Evolutionary conservation across 2,329 filamentous ascomycete genomes (phyloP).

Genomic region (Hypoxylon sp.): DNA sequence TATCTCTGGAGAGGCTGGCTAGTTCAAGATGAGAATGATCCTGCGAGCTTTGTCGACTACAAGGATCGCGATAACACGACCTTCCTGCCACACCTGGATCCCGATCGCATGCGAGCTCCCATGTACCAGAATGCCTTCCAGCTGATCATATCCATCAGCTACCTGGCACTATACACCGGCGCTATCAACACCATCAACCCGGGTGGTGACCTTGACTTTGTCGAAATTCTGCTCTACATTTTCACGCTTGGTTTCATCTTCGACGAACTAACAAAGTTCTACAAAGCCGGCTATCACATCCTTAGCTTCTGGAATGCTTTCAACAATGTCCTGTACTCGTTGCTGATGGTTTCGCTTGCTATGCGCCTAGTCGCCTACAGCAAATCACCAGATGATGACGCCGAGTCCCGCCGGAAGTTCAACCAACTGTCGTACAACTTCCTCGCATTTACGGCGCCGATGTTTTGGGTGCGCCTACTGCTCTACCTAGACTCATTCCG

Average conservation of each 20-base stretch:
- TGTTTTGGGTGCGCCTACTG: constrained; percentile 96
- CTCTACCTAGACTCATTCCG: constrained; percentile 93
- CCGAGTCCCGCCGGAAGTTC: constrained; percentile 69
- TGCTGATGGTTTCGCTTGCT: constrained; percentile 83
- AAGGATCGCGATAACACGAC: constrained; percentile 81
- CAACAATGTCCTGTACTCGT: constrained; percentile 83
- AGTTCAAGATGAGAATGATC: constrained; percentile 93
- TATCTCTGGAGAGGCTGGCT: constrained; percentile 97
- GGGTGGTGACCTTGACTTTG: constrained; percentile 82
- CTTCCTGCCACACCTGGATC: constrained; percentile 88
- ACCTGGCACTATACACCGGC: constrained; percentile 85
- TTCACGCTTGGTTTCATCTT: constrained; percentile 93
- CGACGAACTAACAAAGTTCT: constrained; percentile 89
- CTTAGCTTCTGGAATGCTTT: constrained; percentile 98
- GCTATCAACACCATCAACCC: constrained; percentile 96
- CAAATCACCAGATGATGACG: constrained; percentile 62
- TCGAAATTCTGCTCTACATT: constrained; percentile 86
- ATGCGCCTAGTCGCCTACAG: constrained; percentile 82
- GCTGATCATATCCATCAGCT: constrained; percentile 85
- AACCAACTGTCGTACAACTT: constrained; percentile 94
- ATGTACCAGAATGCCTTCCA: constrained; percentile 93
- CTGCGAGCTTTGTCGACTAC: constrained; percentile 90
- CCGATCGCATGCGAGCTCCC: constrained; percentile 92
- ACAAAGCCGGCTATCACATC: constrained; percentile 93
- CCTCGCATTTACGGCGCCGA: constrained; percentile 89